Evolutionary conservation across 2,329 filamentous ascomycete genomes (phyloP), one percentile per base, ranked within the genome.

Genomic region (Colletotrichum aenigma): DNA sequence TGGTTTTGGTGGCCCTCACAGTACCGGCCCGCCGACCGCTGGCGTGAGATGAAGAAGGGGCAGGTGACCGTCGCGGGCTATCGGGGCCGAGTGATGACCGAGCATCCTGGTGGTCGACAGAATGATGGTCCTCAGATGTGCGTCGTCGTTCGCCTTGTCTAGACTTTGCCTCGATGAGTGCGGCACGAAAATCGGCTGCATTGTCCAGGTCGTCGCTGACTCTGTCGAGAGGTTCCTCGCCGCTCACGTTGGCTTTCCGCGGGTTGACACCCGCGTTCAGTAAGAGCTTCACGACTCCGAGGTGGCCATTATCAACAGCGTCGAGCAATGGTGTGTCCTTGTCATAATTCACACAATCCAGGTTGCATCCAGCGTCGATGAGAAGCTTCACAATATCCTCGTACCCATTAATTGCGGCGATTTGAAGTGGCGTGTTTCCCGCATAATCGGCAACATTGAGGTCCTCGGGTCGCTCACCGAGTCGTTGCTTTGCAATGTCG

Each of bases 321-420:
- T 99, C 97, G 70, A 99, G 93, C 43, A 99, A 89, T 32, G 97
- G 97, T 0, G 97, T 98, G 81, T 99, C 97, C 81, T 95, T 95
- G 80, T 96, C 94, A 80, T 95, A 93, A 80, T 94, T 93, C 74
- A 93, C 87, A 80, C 91, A 96, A 81, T 98, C 94, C 61, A 97
- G 90, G 71, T 95, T 94, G 84, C 96, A 98, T 38, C 95, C 95
- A 77, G 95, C 93, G 10, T 95, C 91, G 77, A 99, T 92, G 52
- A 99, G 87, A 69, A 98, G 94, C 82, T 94, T 93, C 52, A 98
- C 97, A 72, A 98, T 96, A 70, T 97, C 92, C 36, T 93, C 93
- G 83, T 93, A 94, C 8, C 97, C 97, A 81, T 97, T 94, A 74
- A 99, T 89, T 36, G 96, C 93, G 38, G 97, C 96, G 78, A 98